Base-by-base conservation (phyloP, 208 protist genomes). In the Phytomonas sp. region DNA sequence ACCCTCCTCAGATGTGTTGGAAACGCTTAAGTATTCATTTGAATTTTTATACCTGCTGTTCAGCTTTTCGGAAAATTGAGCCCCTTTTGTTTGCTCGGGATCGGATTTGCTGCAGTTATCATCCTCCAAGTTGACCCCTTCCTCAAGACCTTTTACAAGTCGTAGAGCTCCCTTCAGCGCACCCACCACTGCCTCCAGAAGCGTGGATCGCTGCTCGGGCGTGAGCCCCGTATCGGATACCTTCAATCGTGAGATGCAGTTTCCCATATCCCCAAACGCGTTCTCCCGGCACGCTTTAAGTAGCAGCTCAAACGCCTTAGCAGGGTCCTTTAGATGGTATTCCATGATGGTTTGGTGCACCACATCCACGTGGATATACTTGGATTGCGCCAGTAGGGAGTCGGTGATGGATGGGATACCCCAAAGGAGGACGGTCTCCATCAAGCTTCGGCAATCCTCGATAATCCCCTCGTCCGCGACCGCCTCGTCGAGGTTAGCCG, bases 151-250 rank as follows among this genome's bases (percentile, higher is more conserved):
- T 5, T 60, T 66, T 16, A 93, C 71, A 66, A 80, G 67, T 11
- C 19, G 37, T 16, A 87, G 59, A 1, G 75, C 62, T 0, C 71
- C 62, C 66, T 72, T 42, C 11, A 94, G 29, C 6, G 80, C 77
- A 0, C 49, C 16, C 2, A 70, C 62, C 5, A 94, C 69, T 14
- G 81, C 84, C 33, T 76, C 64, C 49, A 79, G 72, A 23, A 90
- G 66, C 12, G 23, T 45, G 7, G 59, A 37, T 14, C 75, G 76
- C 69, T 90, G 77, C 26, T 70, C 62, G n/a, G 69, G 69, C 11
- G 76, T 67, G 0, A 90, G 49, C 0, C 29, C 60, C 3, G 26
- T 31, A 2, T 66, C 65, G 16, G 40, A 33, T 29, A 74, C 69
- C 11, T 33, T 42, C 61, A 85, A 67, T 42, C 76, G 63, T 60